A percentile compares a stretch with the other conserved stretches of the same genome.
These are phyloP conservation scores for Alternaria hordeiaustralica DNA, from an alignment of 2,329 filamentous ascomycete genomes.

Conservation along the genomic window DNA sequence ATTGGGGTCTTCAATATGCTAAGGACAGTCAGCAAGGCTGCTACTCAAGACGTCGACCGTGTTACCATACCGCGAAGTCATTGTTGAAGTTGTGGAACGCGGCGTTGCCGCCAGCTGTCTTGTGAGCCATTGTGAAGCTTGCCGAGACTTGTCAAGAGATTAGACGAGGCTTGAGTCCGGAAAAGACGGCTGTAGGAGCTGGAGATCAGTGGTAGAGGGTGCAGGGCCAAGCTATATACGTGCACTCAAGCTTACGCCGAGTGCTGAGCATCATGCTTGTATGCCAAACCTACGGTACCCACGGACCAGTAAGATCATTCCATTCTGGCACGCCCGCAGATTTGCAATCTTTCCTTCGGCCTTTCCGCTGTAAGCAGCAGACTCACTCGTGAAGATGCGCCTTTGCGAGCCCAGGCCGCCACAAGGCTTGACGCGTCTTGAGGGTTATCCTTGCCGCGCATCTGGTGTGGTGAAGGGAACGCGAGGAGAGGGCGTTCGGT, in stretches of 20 bases:
- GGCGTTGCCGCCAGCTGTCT: conserved; percentile 31
- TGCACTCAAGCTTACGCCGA: conserved; percentile 7
- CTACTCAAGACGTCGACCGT: not conserved
- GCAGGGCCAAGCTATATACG: conserved; percentile 14
- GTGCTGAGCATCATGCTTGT: not conserved
- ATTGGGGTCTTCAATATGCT: conserved; percentile 70
- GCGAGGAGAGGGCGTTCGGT: not conserved
- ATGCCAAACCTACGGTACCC: not conserved
- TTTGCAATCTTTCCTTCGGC: not conserved
- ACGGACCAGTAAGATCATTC: conserved; percentile 1
- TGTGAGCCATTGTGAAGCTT: conserved; percentile 22
- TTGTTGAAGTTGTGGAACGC: conserved; percentile 39
- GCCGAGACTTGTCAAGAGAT: conserved; percentile 12
- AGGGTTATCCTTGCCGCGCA: conserved; percentile 2
- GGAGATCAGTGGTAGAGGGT: conserved; percentile 1
- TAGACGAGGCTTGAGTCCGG: conserved; percentile 16
- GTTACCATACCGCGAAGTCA: conserved; percentile 37
- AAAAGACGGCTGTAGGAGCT: conserved; percentile 1
- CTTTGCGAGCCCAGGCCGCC: conserved; percentile 13
- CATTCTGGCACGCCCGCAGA: not conserved
- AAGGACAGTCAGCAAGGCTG: not conserved
- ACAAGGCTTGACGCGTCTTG: conserved; percentile 9
- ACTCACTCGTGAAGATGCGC: not conserved
- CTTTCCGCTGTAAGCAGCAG: conserved; percentile 2
- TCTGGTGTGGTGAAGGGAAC: not conserved